Evolutionary conservation across 495 filamentous ascomycete species (phyloP).

Genomic region (Usnea hakonensis): DNA sequence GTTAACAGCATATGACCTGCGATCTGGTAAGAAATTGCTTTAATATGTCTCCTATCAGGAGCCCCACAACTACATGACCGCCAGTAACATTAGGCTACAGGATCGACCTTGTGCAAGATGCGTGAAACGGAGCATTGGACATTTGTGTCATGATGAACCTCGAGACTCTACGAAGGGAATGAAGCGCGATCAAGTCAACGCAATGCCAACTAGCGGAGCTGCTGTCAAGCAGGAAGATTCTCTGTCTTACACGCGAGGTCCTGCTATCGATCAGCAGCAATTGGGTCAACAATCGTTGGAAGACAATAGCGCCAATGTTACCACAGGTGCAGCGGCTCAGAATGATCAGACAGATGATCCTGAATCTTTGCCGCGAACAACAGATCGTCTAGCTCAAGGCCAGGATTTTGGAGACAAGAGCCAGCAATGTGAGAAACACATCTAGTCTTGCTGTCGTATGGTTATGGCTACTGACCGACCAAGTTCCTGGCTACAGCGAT

Average conservation of each 20-base stretch:
- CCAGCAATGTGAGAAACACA: slow-evolving; percentile 64
- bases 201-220: slow-evolving; percentile 51
- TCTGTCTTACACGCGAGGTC: slow-evolving; percentile 28
- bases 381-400: slow-evolving; percentile 4
- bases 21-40: slow-evolving; percentile 73
- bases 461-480: slow-evolving; percentile 25
- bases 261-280: slow-evolving; percentile 30
- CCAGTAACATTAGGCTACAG: slow-evolving; percentile 35
- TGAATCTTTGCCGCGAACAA: slow-evolving; percentile 3
- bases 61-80: not conserved
- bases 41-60: not conserved
- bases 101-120: slow-evolving; percentile 95
- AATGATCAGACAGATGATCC: slow-evolving; percentile 1
- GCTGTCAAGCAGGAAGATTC: slow-evolving; percentile 41
- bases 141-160: slow-evolving; percentile 96
- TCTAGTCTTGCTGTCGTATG: slow-evolving; percentile 17
- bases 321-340: not conserved
- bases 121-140: slow-evolving; percentile 97
- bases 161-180: slow-evolving; percentile 68
- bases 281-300: slow-evolving; percentile 21
- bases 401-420: slow-evolving; percentile 37
- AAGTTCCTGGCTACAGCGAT: slow-evolving; percentile 59
- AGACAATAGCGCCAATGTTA: slow-evolving; percentile 2
- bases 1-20: slow-evolving; percentile 93
- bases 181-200: slow-evolving; percentile 60